Base-by-base conservation (phyloP, 2,329 filamentous ascomycete genomes). In the Ceratocystis cubensis region DNA sequence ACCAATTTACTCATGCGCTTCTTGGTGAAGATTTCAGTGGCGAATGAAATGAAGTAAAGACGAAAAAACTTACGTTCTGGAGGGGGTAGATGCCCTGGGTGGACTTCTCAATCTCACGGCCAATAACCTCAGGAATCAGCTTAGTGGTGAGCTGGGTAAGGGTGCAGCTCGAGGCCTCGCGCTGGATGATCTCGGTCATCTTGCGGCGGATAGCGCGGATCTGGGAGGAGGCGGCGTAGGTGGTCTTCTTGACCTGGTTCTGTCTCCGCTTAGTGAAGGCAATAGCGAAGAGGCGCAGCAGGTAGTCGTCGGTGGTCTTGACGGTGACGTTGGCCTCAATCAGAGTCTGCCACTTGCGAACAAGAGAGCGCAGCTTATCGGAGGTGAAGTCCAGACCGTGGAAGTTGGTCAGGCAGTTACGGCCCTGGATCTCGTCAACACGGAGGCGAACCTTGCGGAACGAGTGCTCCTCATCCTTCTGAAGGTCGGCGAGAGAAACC, bases 201-300 rank as follows among this genome's bases (percentile, higher is more conserved):
- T 99, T 97, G 86, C 92, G 94, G 81, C 94, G 89, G 80, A 99
- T 99, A 74, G 89, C 88, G 73, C 93, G 89, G 80, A 97, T 97
- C 83, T 99, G 94, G 71, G 94, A 97, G 71, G 91, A 91, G 72
- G 88, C 88, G 73, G 94, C 94, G 78, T 99, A 99, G 78, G 94
- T 99, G 75, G 94, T 99, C 89, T 97, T 99, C 89, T 96, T 96
- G 85, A 99, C 93, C 86, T 99, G 94, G 85, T 97, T 99, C 75
- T 91, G 91, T 77, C 94, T 88, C 80, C 91, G 86, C 89, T 97
- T 97, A 81, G 94, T 99, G 86, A 99, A 99, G 74, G 90, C 94
- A 74, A 99, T 99, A 79, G 91, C 91, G 84, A 99, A 99, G 74
- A 99, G 88, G 76, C 94, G 91, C 81, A 99, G 86, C 78, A 97